Percentiles rank a stretch among this genome's conserved stretches.
Evolutionary conservation across 2,329 filamentous ascomycete species (phyloP).

Genomic region (Nannizziopsis barbatae): DNA sequence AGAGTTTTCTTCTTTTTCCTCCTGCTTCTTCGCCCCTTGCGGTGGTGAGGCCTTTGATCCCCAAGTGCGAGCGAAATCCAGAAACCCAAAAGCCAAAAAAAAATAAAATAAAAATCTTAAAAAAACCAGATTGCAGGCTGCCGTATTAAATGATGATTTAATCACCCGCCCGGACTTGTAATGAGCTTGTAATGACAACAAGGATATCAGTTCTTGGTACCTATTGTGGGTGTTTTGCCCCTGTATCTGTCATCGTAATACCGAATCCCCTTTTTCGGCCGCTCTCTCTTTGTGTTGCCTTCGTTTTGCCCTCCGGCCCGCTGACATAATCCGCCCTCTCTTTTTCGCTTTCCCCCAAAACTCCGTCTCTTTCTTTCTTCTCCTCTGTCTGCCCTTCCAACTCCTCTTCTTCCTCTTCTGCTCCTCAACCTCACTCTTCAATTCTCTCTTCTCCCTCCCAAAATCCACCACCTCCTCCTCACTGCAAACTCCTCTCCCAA

Average conservation of each 20-base stretch:
- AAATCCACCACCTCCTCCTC: conserved; percentile 11
- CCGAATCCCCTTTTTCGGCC: not conserved
- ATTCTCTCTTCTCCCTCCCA: conserved; percentile 8
- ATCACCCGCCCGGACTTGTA: too few species aligned
- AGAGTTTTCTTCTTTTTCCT: too few species aligned
- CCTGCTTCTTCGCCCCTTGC: too few species aligned
- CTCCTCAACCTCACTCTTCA: conserved; percentile 12
- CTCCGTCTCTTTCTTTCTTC: conserved; percentile 8
- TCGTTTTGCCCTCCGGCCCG: not conserved
- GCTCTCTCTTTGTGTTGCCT: not conserved
- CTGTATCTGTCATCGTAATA: not conserved
- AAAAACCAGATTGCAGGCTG: too few species aligned
- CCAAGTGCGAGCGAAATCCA: too few species aligned
- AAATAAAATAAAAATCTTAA: too few species aligned
- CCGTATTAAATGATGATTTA: too few species aligned
- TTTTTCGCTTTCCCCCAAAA: conserved; percentile 8
- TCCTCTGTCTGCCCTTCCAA: conserved; percentile 8
- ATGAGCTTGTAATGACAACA: too few species aligned
- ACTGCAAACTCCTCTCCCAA: not conserved
- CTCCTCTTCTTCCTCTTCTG: conserved; percentile 2
- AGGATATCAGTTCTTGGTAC: too few species aligned
- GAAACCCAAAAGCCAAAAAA: too few species aligned
- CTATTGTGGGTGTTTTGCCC: too few species aligned
- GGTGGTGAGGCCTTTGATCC: too few species aligned
- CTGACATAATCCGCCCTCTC: not conserved